A percentile compares a stretch with the other conserved stretches of the same genome.
These are phyloP conservation scores for Hirsutella minnesotensis DNA, from an alignment of 2,329 filamentous ascomycete species.

Conservation along the genomic window DNA sequence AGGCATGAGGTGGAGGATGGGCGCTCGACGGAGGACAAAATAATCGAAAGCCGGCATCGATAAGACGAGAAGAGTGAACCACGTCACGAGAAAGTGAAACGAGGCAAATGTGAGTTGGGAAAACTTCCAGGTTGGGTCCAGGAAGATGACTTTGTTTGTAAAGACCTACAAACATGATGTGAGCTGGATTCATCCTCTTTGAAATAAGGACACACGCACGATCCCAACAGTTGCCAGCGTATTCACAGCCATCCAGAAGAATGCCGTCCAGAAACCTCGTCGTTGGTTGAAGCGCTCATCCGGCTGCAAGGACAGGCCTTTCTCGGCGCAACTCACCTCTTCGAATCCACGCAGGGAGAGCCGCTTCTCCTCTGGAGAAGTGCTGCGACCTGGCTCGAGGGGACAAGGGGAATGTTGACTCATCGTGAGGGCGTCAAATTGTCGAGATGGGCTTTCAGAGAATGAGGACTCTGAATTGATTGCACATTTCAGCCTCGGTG, in stretches of 20 bases:
- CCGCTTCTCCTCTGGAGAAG: too few species aligned
- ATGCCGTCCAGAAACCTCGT: neutral
- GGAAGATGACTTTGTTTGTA: constrained; percentile 60
- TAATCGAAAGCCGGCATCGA: constrained; percentile 46
- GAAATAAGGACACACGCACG: constrained; percentile 30
- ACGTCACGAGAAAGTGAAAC: constrained; percentile 59
- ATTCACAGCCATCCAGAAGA: constrained; percentile 49
- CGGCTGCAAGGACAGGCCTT: neutral
- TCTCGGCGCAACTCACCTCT: neutral
- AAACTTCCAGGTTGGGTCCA: constrained; percentile 46
- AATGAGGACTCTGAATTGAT: too few species aligned
- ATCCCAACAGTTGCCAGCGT: constrained; percentile 52
- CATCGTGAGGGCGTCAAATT: too few species aligned
- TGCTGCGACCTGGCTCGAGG: neutral
- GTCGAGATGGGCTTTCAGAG: too few species aligned
- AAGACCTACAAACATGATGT: constrained; percentile 40
- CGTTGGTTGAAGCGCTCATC: neutral
- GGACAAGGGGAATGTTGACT: neutral
- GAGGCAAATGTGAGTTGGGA: constrained; percentile 54
- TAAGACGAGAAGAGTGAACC: constrained; percentile 47
- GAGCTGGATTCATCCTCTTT: constrained; percentile 2
- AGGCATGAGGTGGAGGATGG: constrained; percentile 46
- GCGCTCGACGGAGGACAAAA: constrained; percentile 45
- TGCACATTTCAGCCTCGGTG: too few species aligned
- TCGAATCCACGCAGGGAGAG: too few species aligned